These are phyloP conservation scores for Usnea hakonensis DNA, from an alignment of 495 filamentous ascomycete genomes.

Conservation along the genomic window DNA sequence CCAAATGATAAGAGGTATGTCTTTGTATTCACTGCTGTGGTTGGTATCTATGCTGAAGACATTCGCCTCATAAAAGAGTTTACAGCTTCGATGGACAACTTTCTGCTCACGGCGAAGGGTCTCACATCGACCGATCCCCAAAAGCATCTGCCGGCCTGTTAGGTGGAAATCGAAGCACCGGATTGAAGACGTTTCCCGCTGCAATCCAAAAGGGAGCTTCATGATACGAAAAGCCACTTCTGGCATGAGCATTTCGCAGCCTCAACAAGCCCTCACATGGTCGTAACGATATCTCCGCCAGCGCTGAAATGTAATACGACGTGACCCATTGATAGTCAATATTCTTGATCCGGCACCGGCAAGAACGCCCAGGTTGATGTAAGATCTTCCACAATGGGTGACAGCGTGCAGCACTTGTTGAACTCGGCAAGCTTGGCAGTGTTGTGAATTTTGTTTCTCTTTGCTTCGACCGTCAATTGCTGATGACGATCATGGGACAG, in stretches of 20 bases:
- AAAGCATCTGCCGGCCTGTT: not conserved
- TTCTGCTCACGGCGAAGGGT: conserved; percentile 8
- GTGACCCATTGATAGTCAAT: not conserved
- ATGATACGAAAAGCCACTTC: conserved; percentile 10
- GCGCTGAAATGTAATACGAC: not conserved
- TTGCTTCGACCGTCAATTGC: not conserved
- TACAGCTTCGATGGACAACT: not conserved
- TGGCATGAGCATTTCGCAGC: not conserved
- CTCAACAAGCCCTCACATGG: conserved; percentile 8
- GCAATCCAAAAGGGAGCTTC: conserved; percentile 4
- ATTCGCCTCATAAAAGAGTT: conserved; percentile 10
- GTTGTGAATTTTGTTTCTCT: not conserved
- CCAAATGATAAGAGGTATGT: not conserved
- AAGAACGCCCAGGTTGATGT: not conserved
- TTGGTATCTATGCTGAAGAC: not conserved
- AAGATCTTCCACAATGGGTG: not conserved
- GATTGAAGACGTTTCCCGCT: not conserved
- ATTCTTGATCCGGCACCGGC: not conserved
- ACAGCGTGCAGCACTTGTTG: not conserved
- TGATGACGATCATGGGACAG: no score
- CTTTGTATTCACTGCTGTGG: not conserved
- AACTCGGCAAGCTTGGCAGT: not conserved
- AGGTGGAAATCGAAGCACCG: not conserved
- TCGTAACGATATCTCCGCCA: conserved; percentile 15
- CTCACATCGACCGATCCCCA: conserved; percentile 9